Base-by-base conservation (phyloP, 2,329 filamentous ascomycete genomes). In the Claviceps quebecensis region DNA sequence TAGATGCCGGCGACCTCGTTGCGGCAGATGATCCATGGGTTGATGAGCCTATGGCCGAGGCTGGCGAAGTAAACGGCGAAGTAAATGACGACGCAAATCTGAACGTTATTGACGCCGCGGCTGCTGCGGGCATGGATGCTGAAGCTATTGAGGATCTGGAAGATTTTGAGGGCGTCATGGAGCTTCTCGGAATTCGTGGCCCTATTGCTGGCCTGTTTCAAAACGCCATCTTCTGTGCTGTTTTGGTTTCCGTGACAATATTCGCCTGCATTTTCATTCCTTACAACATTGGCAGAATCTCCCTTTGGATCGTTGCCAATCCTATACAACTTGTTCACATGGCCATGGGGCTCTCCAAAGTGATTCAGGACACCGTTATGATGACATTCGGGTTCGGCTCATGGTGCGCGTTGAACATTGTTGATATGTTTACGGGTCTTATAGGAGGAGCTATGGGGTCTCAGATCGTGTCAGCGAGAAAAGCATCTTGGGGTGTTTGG, bases 101-200 rank as follows among this genome's bases (percentile, higher is more conserved):
- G 57, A 68, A 77, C 52, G 54, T 54, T 5, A 56, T 57, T 9
- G 63, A 58, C n/a, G 61, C 61, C 16, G 57, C 61, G n/a, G 76
- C 76, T 19, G 80, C 78, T 47, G 81, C 79, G 16, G 85, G 77
- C 8, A 71, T 91, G 38, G 87, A 95, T 51, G 76, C 80, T 50
- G 83, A 87, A 58, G 84, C 83, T 9, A 77, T 88, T 43, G 86
- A 90, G 44, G 86, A 96, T 58, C 86, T 86, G 9, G 93, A 98
- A 67, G 93, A 98, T 62, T 81, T 98, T 16, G 93, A 98, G 64
- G 93, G 93, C 0, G 87, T 98, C 49, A 82, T 98, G 72, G 93
- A 98, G 65, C 78, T 98, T 16, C 85, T 98, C 53, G 93, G 93
- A 39, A 94, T 98, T 86, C 87, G 94, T 61, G 93, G 93, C 0